Evolutionary conservation across 1,139 yeast species (phyloP).

Genomic region (Yamadazyma dendronema): DNA sequence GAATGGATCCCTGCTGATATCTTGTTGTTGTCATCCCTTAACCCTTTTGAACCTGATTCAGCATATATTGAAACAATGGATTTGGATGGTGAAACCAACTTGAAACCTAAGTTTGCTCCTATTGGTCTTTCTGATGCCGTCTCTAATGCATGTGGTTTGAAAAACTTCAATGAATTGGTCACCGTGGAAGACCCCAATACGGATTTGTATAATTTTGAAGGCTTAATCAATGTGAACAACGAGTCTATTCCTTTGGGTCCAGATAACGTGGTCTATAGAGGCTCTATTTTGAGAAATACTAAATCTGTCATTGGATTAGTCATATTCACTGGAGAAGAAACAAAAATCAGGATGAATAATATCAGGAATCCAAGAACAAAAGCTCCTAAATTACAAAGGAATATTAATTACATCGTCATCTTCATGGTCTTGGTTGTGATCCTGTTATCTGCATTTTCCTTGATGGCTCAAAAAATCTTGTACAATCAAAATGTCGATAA

Average conservation of each 20-base stretch:
- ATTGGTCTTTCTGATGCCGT: conserved; percentile 53
- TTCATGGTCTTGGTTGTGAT: conserved; percentile 87
- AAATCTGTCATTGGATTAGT: conserved; percentile 72
- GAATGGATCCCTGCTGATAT: conserved; percentile 96
- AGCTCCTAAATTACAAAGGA: conserved; percentile 85
- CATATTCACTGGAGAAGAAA: conserved; percentile 91
- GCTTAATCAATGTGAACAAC: conserved; percentile 31
- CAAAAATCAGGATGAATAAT: conserved; percentile 94
- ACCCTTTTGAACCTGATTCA: conserved; percentile 62
- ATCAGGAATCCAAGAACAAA: conserved; percentile 85
- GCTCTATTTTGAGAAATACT: conserved; percentile 85
- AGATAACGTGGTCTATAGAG: conserved; percentile 83
- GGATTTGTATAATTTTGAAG: conserved; percentile 91
- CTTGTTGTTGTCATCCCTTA: conserved; percentile 57
- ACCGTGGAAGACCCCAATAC: conserved; percentile 88
- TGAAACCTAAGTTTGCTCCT: conserved; percentile 73
- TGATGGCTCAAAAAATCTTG: conserved; percentile 69
- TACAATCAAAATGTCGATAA: conserved; percentile 41
- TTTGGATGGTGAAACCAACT: conserved; percentile 92
- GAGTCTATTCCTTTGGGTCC: conserved; percentile 62
- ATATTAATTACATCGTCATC: conserved; percentile 77
- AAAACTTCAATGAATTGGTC: conserved; percentile 48
- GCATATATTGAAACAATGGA: conserved; percentile 96
- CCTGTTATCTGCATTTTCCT: conserved; percentile 71
- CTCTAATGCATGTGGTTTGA: conserved; percentile 51